A percentile compares a stretch with the other conserved stretches of the same genome.
phyloP scores from a whole-genome alignment of 2,329 filamentous ascomycete genomes.

The Fusarium sp. region DNA sequence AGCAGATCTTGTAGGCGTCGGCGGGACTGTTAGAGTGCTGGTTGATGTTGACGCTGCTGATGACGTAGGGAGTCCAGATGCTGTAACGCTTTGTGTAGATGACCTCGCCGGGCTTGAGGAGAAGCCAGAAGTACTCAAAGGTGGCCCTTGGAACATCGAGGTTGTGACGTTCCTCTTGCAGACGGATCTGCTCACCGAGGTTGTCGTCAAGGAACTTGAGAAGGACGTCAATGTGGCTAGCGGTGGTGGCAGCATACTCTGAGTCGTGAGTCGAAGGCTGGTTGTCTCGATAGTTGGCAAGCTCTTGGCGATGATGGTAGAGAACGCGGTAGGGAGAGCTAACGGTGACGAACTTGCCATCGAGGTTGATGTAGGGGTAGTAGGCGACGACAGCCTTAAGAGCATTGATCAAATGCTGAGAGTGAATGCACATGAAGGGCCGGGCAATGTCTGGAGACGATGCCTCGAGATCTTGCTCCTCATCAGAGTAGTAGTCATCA shows the following conservation, averaged over 20 bases:
- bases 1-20: constrained; percentile 46
- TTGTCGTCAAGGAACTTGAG: constrained; percentile 54
- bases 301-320: constrained; percentile 55
- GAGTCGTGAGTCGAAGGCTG: constrained; percentile 53
- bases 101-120: constrained; percentile 56
- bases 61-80: constrained; percentile 53
- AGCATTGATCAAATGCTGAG: constrained; percentile 56
- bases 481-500: constrained; percentile 42
- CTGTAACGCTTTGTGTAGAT: constrained; percentile 53
- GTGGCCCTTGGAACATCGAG: constrained; percentile 52
- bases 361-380: constrained; percentile 54
- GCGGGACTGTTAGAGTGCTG: constrained; percentile 9
- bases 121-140: constrained; percentile 56
- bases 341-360: constrained; percentile 50
- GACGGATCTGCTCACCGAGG: constrained; percentile 48
- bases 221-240: constrained; percentile 56
- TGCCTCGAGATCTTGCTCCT: constrained; percentile 35
- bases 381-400: constrained; percentile 58
- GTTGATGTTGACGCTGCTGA: constrained; percentile 47
- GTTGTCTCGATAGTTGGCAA: constrained; percentile 52
- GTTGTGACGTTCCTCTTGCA: constrained; percentile 53
- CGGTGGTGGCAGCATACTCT: constrained; percentile 53
- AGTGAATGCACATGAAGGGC: constrained; percentile 56
- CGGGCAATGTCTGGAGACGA: constrained; percentile 44
- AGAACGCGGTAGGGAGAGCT: constrained; percentile 58